Conservation (phyloP, 176 grass and related monocot species). For the Olyra latifolia region DNA sequence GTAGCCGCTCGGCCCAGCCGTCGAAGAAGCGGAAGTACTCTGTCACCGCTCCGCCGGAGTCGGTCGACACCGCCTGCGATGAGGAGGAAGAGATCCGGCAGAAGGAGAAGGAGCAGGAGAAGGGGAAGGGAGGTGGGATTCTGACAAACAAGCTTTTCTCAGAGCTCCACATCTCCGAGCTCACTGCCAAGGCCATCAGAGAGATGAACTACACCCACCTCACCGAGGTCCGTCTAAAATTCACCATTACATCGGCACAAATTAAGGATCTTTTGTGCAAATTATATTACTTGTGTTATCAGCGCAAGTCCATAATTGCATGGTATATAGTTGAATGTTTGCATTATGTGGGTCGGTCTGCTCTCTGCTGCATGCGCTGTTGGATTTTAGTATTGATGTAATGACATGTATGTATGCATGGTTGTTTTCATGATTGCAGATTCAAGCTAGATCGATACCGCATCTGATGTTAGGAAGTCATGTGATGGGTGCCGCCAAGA, state of each 20-base stretch:
- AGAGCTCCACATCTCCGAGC: conserved; percentile 61
- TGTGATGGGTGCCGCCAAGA: conserved; percentile 76
- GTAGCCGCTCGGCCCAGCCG: background rate
- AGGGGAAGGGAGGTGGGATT: conserved; percentile 30
- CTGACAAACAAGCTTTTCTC: conserved; percentile 60
- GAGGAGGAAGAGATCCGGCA: background rate
- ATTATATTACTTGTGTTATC: background rate
- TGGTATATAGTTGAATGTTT: no score
- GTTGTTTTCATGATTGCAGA: conserved; percentile 41
- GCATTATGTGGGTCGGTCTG: no score
- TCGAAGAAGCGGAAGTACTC: conserved; percentile 41
- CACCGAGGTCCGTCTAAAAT: conserved; percentile 40
- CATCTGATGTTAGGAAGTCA: conserved; percentile 63
- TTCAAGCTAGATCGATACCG: conserved; percentile 79
- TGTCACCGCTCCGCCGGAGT: conserved; percentile 19
- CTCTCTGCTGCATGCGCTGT: no score
- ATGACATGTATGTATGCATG: background rate
- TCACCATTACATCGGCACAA: no score
- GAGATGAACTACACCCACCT: conserved; percentile 81
- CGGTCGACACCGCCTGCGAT: conserved; percentile 21
- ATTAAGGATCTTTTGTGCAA: background rate
- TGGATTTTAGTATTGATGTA: background rate
- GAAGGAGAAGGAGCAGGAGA: background rate
- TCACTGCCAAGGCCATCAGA: conserved; percentile 53
- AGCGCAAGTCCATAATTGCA: no score